Percentiles rank a stretch among this genome's conserved stretches.
These are phyloP conservation scores for Lipomyces mesembrius DNA, from an alignment of 805 yeast genomes.

Conservation along the genomic window DNA sequence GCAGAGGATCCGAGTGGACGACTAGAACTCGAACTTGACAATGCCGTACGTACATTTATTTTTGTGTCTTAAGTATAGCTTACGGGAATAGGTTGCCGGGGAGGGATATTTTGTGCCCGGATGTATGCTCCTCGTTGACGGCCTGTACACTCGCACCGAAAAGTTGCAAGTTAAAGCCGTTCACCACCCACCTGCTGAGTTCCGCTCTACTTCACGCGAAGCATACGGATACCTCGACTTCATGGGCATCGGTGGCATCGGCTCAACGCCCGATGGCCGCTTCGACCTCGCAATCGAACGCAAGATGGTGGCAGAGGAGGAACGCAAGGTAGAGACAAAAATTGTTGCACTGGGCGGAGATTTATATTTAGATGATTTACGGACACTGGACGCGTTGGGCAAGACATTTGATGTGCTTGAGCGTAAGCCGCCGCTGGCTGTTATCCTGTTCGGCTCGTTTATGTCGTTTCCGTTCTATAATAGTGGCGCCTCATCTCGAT, in stretches of 20 bases:
- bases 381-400: conserved; percentile 64
- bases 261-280: conserved; percentile 52
- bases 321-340: conserved; percentile 56
- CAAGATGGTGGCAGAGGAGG: conserved; percentile 62
- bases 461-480: conserved; percentile 65
- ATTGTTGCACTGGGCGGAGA: conserved; percentile 77
- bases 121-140: conserved; percentile 79
- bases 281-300: conserved; percentile 64
- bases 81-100: conserved; percentile 52
- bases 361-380: conserved; percentile 63
- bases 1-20: conserved; percentile 82
- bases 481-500: conserved; percentile 58
- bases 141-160: conserved; percentile 64
- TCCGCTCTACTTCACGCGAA: conserved; percentile 65
- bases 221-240: conserved; percentile 82
- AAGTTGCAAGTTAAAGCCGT: conserved; percentile 76
- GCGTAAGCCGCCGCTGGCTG: conserved; percentile 64
- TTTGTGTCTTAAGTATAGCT: conserved; percentile 2
- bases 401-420: conserved; percentile 64
- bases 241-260: conserved; percentile 49
- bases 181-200: conserved; percentile 88
- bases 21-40: conserved; percentile 62
- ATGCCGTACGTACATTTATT: conserved; percentile 52
- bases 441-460: conserved; percentile 86
- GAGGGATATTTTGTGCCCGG: conserved; percentile 74